Base-by-base conservation (phyloP, 2,329 filamentous ascomycete genomes). In the Penicillium occitanis region DNA sequence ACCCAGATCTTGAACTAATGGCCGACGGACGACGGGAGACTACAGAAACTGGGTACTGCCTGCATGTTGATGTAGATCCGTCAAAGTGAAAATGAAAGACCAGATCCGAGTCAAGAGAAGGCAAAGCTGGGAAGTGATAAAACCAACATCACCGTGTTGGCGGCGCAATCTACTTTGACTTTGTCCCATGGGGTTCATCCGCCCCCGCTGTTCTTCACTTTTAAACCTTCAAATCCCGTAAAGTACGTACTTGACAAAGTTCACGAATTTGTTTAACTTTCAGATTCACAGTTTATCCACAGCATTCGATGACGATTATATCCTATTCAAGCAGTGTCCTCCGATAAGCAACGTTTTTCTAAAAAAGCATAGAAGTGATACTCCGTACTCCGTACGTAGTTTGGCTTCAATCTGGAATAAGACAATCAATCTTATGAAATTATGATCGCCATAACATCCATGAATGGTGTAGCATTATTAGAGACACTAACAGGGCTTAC, bases 11-110 rank as follows among this genome's bases (percentile, higher is more conserved):
- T 35, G 30, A 19, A 25, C 44, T 62, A 62, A 60, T 30, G 37
- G 10, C 40, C 59, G 44, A 25, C 33, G n/a, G 46, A 37, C 19
- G 22, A 19, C 44, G n/a, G 44, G 44, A 28, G 44, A 22, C 30
- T 42, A 63, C 33, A 42, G 48, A 51, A 60, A 44, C 22, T 30
- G 37, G 57, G 35, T 46, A 50, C 42, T 50, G n/a, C 28, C 59
- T 48, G 58, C 42, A 61, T 46, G n/a, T 35, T 55, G 53, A 40
- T 57, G 42, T 37, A 61, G 59, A 61, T 50, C 44, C 30, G 25
- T 8, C 40, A 5, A 48, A 25, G 42, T 46, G 58, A 42, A 53
- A 33, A 30, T 6, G 25, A 53, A n/a, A 33, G 8, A 28, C 50
- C 11, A 11, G 8, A 46, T 37, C 8, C 28, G 14, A 35, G 53